Evolutionary conservation across 1,284 basidiomycete species (phyloP).

Genomic region (Fistulinella staudtii): DNA sequence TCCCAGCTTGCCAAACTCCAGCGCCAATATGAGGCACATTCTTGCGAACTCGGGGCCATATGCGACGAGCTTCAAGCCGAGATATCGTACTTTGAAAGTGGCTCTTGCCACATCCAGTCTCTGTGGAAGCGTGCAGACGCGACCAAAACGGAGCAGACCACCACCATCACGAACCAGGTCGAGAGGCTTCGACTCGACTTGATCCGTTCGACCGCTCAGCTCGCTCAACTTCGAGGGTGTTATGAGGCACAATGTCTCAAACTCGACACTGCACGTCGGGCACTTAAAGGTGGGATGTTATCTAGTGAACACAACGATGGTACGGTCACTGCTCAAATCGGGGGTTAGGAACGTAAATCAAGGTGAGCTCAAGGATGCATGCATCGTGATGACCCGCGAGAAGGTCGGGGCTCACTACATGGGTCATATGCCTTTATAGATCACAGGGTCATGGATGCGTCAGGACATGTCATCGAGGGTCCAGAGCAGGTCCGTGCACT

Average conservation of each 20-base stretch:
- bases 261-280: neutral
- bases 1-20: slow-evolving; percentile 5
- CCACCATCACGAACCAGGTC: neutral
- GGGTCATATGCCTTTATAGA: no score
- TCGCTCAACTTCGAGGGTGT: neutral
- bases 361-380: no score
- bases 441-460: no score
- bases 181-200: neutral
- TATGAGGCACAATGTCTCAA: neutral
- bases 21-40: neutral
- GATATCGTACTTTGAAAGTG: neutral
- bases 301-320: no score
- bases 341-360: no score
- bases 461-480: no score
- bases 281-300: no score
- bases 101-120: neutral
- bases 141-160: neutral
- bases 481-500: no score
- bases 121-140: neutral
- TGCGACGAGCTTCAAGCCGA: neutral
- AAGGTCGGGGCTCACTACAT: no score
- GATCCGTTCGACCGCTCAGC: neutral
- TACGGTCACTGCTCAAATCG: no score
- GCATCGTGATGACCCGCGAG: no score
- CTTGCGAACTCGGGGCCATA: neutral